phyloP scores from a whole-genome alignment of 1,139 yeast genomes.

The Sugiyamaella pinicola region DNA sequence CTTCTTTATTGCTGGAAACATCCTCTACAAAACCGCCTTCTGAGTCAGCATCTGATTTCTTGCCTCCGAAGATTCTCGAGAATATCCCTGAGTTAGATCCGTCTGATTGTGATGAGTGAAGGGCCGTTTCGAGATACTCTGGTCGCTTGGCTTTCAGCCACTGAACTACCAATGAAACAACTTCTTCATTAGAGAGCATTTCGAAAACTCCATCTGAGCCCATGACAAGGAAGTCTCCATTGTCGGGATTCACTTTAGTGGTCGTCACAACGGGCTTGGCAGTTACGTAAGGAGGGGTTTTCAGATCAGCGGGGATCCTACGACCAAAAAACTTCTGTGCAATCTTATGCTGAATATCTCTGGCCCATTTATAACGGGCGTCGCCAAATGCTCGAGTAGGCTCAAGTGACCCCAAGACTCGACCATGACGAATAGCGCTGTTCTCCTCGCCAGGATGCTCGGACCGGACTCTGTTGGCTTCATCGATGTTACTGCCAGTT shows the following conservation, averaged over 20 bases:
- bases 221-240: constrained; percentile 84
- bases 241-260: constrained; percentile 68
- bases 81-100: constrained; percentile 19
- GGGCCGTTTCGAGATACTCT: constrained; percentile 39
- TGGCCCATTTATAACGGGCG: constrained; percentile 84
- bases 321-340: constrained; percentile 83
- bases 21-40: constrained; percentile 36
- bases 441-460: constrained; percentile 93
- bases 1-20: constrained; percentile 48
- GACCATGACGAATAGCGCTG: constrained; percentile 74
- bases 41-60: constrained; percentile 25
- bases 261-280: constrained; percentile 94
- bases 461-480: constrained; percentile 75
- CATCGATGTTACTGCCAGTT: constrained; percentile 89
- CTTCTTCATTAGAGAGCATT: constrained; percentile 87
- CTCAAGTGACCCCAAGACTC: constrained; percentile 92
- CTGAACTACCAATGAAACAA: constrained; percentile 85
- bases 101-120: constrained; percentile 8
- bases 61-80: constrained; percentile 27
- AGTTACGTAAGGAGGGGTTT: constrained; percentile 95
- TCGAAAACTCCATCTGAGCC: constrained; percentile 96
- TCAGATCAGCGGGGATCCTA: constrained; percentile 71
- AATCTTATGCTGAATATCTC: constrained; percentile 71
- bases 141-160: constrained; percentile 86
- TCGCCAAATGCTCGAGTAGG: constrained; percentile 98